Evolutionary conservation across 345 rosid genomes (phyloP), one percentile per base, ranked within the genome.

Genomic region (Mangifera indica): DNA sequence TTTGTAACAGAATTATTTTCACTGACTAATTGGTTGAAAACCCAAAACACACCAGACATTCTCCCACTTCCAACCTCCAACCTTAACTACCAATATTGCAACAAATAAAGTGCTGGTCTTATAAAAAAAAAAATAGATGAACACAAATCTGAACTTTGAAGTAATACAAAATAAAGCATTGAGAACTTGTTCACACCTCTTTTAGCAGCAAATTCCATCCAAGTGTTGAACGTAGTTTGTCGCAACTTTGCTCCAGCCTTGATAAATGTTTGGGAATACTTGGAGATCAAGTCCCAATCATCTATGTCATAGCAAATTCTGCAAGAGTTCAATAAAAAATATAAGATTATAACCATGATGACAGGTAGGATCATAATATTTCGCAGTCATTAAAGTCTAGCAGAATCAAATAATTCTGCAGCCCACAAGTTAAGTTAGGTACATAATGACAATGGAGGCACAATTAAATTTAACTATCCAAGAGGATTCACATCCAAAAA

Each of bases 131-230:
- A 7, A 42, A 48, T 22, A 24, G 34, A 46, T 14, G n/a, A 69
- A 52, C 51, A 60, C 22, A 46, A 42, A 46, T 69, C 14, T 26
- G 26, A 79, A 63, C 20, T 21, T 63, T 63, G 32, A 46, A 45
- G 63, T 26, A 17, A 60, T 37, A 58, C 3, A 66, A 26, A 75
- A 18, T 55, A 62, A 22, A 57, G 53, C 70, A 70, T 15, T 24
- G 42, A 26, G 51, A 68, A 65, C 18, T 63, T 59, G 18, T 18
- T 62, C 5, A 70, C 60, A 89, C 97, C 96, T 90, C 81, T 88
- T 76, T 79, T 83, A 69, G 87, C 87, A 70, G 94, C 87, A 79
- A 88, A 90, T 32, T 86, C 86, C 94, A 93, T 93, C 97, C 93
- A 93, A 29, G 66, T 70, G 75, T 87, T 97, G 74, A 89, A 91